Base-by-base conservation (phyloP, 345 rosid species). In the Camelina neglecta region DNA sequence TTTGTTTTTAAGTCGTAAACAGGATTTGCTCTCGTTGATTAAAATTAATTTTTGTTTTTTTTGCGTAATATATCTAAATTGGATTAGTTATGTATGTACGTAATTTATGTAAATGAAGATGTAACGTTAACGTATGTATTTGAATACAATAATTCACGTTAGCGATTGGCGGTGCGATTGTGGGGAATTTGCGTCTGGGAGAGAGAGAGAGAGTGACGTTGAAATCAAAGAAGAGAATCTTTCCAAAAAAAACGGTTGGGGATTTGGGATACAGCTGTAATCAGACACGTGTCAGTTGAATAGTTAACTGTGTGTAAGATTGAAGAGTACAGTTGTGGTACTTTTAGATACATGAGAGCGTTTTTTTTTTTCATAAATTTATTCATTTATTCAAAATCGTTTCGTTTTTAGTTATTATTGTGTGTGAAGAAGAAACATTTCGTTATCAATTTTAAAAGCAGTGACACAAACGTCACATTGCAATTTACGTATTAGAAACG, bases 221-320 rank as follows among this genome's bases (percentile, higher is more conserved):
- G 62, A 80, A 81, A 87, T 82, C 59, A 72, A 79, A 35, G 2
- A 77, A 86, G 82, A 81, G 86, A 73, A 77, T 84, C 77, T 79
- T 81, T 86, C 80, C 78, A 70, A 74, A 74, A 74, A 85, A 75
- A 79, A 78, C 91, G 85, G 93, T 87, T 86, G 86, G 82, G 71
- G 51, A 59, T 63, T 87, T 82, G 97, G 85, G 87, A 83, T 82
- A 89, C 98, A 93, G 93, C 94, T 93, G 93, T 83, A 68, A 26
- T 6, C 41, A 3, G 75, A 88, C 93, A 89, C 91, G 93, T 84
- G 96, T 87, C 90, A 57, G 4, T 4, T 47, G 1, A 13, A 67
- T 64, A 18, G 47, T 42, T 54, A n/a, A 51, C 12, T 8, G 54
- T 49, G 23, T 47, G 49, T 29, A 29, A 13, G 51, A 47, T 47